Evolutionary conservation across 768 basidiomycete species (phyloP), one percentile per base, ranked within the genome.

Genomic region (Xerocomellus intermedius): DNA sequence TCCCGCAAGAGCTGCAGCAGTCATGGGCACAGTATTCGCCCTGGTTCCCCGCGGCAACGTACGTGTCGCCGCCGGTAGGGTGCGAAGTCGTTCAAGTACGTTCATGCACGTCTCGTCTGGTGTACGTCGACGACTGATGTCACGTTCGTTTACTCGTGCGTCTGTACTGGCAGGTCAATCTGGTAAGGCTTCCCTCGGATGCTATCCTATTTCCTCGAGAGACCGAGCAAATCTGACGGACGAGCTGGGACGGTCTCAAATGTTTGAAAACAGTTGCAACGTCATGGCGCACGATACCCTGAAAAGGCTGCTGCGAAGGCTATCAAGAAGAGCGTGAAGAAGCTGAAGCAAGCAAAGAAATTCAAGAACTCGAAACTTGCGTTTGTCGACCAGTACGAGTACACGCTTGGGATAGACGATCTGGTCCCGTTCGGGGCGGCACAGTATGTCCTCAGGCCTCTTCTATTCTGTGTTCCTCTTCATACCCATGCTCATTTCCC

Each of bases 231-330:
- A 17, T 46, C 30, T 48, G n/a, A 39, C 33, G 36, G 42, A 26
- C 2, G 17, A 21, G 14, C 16, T 36, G 24, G 16, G 6, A 7
- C 8, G 21, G 8, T 47, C 8, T 5, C 16, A 12, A 9, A 33
- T 22, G 1, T 33, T 21, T 16, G 8, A 35, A 8, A 24, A 42
- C n/a, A 90, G 88, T 70, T 92, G 3, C 86, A 90, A 69, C 77
- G 91, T 3, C 89, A 94, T 62, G 89, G 89, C 4, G 85, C 88
- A 0, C 82, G 91, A 28, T 90, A 77, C 62, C 91, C 91, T 0
- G 87, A 85, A 0, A 63, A 70, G 2, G 73, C 75, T 2, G 74
- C 79, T 10, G 68, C 71, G 1, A 56, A 61, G 8, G 55, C 61
- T 22, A 86, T 86, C 9, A 50, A 65, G 14, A 61, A 66, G 8